These are phyloP conservation scores for Cucurbita maxima DNA, from an alignment of 306 rosid species.

Conservation along the genomic window DNA sequence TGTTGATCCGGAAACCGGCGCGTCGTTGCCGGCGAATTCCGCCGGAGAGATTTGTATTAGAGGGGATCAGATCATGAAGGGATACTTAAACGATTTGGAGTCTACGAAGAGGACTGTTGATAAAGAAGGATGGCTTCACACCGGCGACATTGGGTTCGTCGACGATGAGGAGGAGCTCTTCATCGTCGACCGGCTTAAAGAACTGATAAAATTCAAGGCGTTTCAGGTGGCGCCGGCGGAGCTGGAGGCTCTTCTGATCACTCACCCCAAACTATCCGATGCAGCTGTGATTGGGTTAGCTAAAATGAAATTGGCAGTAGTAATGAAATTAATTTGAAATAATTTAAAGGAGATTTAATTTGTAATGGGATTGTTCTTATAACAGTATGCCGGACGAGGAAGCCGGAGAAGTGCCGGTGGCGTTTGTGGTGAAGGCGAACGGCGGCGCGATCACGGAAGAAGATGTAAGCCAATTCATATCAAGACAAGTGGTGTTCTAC, in stretches of 20 bases:
- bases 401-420: conserved; percentile 85
- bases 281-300: conserved; percentile 36
- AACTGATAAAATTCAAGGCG: conserved; percentile 70
- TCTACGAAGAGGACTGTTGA: conserved; percentile 61
- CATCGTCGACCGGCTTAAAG: conserved; percentile 72
- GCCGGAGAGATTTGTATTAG: conserved; percentile 80
- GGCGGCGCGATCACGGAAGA: conserved; percentile 32
- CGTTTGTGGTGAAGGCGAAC: conserved; percentile 52
- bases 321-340: no score
- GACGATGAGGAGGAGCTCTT: conserved; percentile 56
- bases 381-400: conserved; percentile 60
- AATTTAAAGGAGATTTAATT: no score
- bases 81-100: conserved; percentile 58
- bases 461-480: conserved; percentile 45
- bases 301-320: neutral
- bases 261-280: conserved; percentile 61
- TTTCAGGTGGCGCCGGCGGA: conserved; percentile 89
- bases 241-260: conserved; percentile 54
- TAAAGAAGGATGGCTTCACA: conserved; percentile 70
- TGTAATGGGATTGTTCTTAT: no score
- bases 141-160: conserved; percentile 63
- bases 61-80: conserved; percentile 74
- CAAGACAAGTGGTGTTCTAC: conserved; percentile 39
- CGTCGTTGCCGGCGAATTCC: conserved; percentile 51
- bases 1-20: conserved; percentile 41